A percentile compares a stretch with the other conserved stretches of the same genome.
Conservation (phyloP, 257 asterid species). For the Plantago elongata region DNA sequence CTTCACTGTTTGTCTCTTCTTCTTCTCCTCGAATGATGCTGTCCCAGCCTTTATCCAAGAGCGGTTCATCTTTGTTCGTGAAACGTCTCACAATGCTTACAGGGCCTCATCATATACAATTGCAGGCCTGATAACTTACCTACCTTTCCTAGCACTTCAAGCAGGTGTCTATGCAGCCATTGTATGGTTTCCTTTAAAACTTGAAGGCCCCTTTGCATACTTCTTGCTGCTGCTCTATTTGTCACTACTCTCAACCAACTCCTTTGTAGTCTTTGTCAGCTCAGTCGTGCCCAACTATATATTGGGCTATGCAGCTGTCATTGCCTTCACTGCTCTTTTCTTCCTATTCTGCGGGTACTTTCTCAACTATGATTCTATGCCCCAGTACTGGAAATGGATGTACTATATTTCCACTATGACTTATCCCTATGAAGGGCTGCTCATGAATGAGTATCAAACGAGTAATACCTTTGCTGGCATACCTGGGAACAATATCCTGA, state of each 20-base stretch:
- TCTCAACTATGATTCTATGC: constrained; percentile 46
- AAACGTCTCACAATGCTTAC: constrained; percentile 78
- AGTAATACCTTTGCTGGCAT: constrained; percentile 31
- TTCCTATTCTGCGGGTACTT: constrained; percentile 79
- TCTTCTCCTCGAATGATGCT: constrained; percentile 86
- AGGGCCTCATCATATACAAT: constrained; percentile 87
- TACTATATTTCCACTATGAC: constrained; percentile 74
- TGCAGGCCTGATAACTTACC: constrained; percentile 72
- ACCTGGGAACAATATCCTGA: constrained; percentile 40
- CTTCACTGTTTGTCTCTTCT: constrained; percentile 74
- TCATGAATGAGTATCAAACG: constrained; percentile 69
- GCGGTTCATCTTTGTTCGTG: constrained; percentile 70
- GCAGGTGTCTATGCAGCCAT: constrained; percentile 63
- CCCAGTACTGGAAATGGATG: constrained; percentile 83
- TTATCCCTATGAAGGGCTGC: constrained; percentile 73
- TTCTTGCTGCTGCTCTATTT: constrained; percentile 61
- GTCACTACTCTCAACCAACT: constrained; percentile 69
- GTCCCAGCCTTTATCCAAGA: constrained; percentile 93
- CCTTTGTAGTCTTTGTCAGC: constrained; percentile 76
- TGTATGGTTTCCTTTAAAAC: constrained; percentile 63
- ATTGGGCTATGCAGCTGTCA: constrained; percentile 81
- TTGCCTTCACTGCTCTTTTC: constrained; percentile 82
- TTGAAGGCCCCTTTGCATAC: constrained; percentile 43
- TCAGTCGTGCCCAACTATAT: constrained; percentile 83
- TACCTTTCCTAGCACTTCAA: constrained; percentile 72